A percentile compares a stretch with the other conserved stretches of the same genome.
These are phyloP conservation scores for Botrytis paeoniae DNA, from an alignment of 2,329 filamentous ascomycete species.

Conservation along the genomic window DNA sequence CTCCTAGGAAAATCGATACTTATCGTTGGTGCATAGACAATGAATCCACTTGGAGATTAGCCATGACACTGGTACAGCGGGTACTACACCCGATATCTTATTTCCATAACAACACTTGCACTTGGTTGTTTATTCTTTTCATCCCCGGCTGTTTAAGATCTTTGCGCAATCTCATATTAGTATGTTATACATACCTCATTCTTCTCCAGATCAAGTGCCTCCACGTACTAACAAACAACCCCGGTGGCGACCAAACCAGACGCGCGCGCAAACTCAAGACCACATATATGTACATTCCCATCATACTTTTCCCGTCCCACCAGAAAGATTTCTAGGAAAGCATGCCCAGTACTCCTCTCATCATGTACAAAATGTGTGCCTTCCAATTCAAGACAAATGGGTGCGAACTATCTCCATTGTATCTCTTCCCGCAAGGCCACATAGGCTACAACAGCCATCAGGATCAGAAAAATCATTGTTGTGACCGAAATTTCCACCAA, in stretches of 20 bases:
- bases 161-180: neutral
- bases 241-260: neutral
- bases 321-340: neutral
- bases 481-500: neutral
- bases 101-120: neutral
- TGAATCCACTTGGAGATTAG: neutral
- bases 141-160: accelerated
- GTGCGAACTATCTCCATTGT: neutral
- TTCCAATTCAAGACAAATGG: neutral
- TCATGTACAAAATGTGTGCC: neutral
- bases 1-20: too few species aligned
- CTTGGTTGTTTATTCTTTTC: accelerated
- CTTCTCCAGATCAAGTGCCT: neutral
- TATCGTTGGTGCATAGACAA: neutral
- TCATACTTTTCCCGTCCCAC: neutral
- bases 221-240: neutral
- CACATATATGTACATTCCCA: neutral
- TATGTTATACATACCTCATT: neutral
- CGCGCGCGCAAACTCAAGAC: neutral
- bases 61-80: neutral
- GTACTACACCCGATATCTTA: neutral
- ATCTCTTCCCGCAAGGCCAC: neutral
- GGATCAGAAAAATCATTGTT: neutral
- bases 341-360: conserved; percentile 8
- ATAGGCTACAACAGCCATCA: neutral